Percentiles rank a stretch among this genome's conserved stretches.
Evolutionary conservation across 2,329 filamentous ascomycete species (phyloP).

Genomic region (Phialophora expanda): DNA sequence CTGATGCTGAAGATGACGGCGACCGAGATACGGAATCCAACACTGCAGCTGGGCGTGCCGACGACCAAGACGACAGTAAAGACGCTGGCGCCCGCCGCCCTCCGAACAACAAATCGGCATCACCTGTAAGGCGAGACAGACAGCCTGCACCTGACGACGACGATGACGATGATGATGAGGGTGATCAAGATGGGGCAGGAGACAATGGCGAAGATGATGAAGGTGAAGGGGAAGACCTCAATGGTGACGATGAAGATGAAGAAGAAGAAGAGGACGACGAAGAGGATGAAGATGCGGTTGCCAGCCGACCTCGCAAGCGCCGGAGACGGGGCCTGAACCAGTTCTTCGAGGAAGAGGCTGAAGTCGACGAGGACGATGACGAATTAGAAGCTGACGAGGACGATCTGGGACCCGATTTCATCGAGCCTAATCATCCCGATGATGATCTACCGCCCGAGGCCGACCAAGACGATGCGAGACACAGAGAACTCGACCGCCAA

Average conservation of each 20-base stretch:
- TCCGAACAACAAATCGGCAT: slow-evolving; percentile 27
- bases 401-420: slow-evolving; percentile 83
- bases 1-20: slow-evolving; percentile 68
- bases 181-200: slow-evolving; percentile 48
- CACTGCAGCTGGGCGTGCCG: slow-evolving; percentile 31
- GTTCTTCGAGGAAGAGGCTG: slow-evolving; percentile 97
- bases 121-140: slow-evolving; percentile 28
- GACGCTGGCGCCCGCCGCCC: slow-evolving; percentile 21
- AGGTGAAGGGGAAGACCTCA: slow-evolving; percentile 47
- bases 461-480: slow-evolving; percentile 86
- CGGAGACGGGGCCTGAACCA: slow-evolving; percentile 76
- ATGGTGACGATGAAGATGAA: slow-evolving; percentile 57
- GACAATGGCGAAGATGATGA: slow-evolving; percentile 52
- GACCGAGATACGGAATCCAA: slow-evolving; percentile 41
- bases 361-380: slow-evolving; percentile 93
- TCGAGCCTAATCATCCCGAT: slow-evolving; percentile 87
- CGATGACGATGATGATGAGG: slow-evolving; percentile 55
- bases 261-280: slow-evolving; percentile 65
- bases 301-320: slow-evolving; percentile 76
- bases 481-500: slow-evolving; percentile 90
- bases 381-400: slow-evolving; percentile 88
- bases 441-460: slow-evolving; percentile 77
- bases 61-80: slow-evolving; percentile 27
- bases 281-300: slow-evolving; percentile 37
- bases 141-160: slow-evolving; percentile 49